A percentile compares a stretch with the other conserved stretches of the same genome.
Evolutionary conservation across 441 rosid species (phyloP).

Genomic region (Croton setiger): DNA sequence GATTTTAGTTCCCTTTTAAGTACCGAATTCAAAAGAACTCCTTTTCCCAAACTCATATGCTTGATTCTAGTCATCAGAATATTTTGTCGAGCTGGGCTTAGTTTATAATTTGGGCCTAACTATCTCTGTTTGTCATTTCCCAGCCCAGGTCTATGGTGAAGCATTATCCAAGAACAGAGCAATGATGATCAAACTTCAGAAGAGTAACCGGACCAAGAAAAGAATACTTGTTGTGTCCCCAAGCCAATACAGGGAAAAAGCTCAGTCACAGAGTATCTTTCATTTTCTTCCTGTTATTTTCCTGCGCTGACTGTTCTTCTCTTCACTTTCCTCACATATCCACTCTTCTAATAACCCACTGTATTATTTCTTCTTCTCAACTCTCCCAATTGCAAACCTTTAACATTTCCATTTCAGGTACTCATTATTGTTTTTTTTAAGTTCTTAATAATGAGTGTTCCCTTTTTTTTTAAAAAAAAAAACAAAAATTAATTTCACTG

Average conservation of each 20-base stretch:
- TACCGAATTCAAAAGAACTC: too few species aligned
- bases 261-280: constrained; percentile 22
- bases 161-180: neutral
- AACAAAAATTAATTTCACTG: neutral
- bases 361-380: constrained; percentile 18
- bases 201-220: neutral
- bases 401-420: constrained; percentile 28
- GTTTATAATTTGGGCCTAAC: neutral
- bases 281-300: constrained; percentile 12
- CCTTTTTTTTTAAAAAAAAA: neutral
- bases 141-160: neutral
- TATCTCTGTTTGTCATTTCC: neutral
- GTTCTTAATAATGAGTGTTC: constrained; percentile 18
- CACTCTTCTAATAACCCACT: constrained; percentile 11
- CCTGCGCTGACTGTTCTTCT: constrained; percentile 21
- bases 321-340: neutral
- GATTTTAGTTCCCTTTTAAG: too few species aligned
- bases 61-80: too few species aligned
- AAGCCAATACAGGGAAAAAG: neutral
- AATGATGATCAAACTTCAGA: neutral
- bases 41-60: too few species aligned
- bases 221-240: neutral
- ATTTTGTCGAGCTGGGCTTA: neutral
- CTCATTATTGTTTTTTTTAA: constrained; percentile 14
- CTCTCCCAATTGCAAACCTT: constrained; percentile 11